Evolutionary conservation across 108 stramenopile genomes (phyloP).

Genomic region (Pseudonitzschia pungens): DNA sequence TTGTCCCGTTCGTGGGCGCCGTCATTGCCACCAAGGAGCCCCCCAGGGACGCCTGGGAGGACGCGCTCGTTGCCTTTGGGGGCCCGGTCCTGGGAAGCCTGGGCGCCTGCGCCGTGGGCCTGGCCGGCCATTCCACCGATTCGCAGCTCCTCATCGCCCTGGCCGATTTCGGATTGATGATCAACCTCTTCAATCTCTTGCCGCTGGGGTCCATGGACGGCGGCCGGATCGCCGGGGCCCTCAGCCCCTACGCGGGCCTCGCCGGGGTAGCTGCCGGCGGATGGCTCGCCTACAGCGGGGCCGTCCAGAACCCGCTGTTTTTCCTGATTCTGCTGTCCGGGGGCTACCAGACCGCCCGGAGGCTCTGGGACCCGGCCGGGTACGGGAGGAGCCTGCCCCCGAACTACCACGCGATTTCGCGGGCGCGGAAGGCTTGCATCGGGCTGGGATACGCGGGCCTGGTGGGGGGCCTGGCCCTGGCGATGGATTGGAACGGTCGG

Average conservation of each 20-base stretch:
- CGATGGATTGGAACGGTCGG: slow-evolving; percentile 80
- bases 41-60: slow-evolving; percentile 86
- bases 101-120: slow-evolving; percentile 74
- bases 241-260: slow-evolving; percentile 72
- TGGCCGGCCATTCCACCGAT: slow-evolving; percentile 67
- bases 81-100: slow-evolving; percentile 84
- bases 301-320: slow-evolving; percentile 87
- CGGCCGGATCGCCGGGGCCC: slow-evolving; percentile 86
- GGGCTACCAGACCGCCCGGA: slow-evolving; percentile 78
- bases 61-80: slow-evolving; percentile 89
- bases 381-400: no score
- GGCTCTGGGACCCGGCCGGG: slow-evolving; percentile 70
- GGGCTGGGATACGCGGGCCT: slow-evolving; percentile 81
- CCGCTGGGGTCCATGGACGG: slow-evolving; percentile 92
- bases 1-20: slow-evolving; percentile 94
- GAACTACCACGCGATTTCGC: slow-evolving; percentile 74
- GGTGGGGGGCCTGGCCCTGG: slow-evolving; percentile 64
- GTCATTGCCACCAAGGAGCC: slow-evolving; percentile 79
- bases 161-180: slow-evolving; percentile 95
- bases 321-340: slow-evolving; percentile 83
- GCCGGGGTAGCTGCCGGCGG: slow-evolving; percentile 83
- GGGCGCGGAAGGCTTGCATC: slow-evolving; percentile 53
- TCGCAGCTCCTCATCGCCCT: slow-evolving; percentile 86
- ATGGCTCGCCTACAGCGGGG: slow-evolving; percentile 63
- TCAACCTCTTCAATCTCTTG: slow-evolving; percentile 93